Evolutionary conservation across 495 filamentous ascomycete species (phyloP), one percentile per base, ranked within the genome.

Genomic region (Penicillium ochrochloron): DNA sequence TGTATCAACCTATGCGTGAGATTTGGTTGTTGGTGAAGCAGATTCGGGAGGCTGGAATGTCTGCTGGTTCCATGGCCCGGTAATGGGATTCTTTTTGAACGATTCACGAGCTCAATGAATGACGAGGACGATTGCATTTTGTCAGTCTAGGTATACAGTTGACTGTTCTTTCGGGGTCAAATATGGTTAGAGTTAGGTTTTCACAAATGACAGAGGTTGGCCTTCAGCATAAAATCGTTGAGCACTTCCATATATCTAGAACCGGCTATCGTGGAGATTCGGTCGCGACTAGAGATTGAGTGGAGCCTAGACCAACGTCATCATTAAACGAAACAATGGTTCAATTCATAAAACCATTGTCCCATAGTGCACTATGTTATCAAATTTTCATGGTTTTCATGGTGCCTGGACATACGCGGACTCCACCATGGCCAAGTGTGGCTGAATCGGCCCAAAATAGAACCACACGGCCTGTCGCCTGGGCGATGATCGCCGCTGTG

Each of bases 1-100:
- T 82, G 29, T 78, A 71, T 52, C 70, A 67, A 39, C 80, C 78
- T 1, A 54, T 80, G 56, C 69, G 64, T 8, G 75, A 77, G 62
- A 39, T 77, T 3, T 74, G 72, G 63, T 9, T 70, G 46, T 60
- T 75, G 17, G 21, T 76, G 60, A 72, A 71, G 59, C 66, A 70
- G 37, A 66, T 52, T 9, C 63, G 68, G 25, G 69, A 48, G 19
- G 60, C 57, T 4, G 62, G 64, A 54, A 34, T 71, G 60, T 55
- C 31, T 21, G 42, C 17, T 48, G 61, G 54, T 57, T 21, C 14
- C 50, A 27, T 35, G 62, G 58, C 53, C 34, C 19, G 33, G 37
- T 34, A 15, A 17, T 48, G 17, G 34, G 29, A 12, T 31, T 8
- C 11, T 59, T 41, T 57, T 66, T 37, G 58, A 59, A 44, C 31